A percentile compares a stretch with the other conserved stretches of the same genome.
phyloP scores from a whole-genome alignment of 2,329 filamentous ascomycete species.

The Falciphora oryzae region DNA sequence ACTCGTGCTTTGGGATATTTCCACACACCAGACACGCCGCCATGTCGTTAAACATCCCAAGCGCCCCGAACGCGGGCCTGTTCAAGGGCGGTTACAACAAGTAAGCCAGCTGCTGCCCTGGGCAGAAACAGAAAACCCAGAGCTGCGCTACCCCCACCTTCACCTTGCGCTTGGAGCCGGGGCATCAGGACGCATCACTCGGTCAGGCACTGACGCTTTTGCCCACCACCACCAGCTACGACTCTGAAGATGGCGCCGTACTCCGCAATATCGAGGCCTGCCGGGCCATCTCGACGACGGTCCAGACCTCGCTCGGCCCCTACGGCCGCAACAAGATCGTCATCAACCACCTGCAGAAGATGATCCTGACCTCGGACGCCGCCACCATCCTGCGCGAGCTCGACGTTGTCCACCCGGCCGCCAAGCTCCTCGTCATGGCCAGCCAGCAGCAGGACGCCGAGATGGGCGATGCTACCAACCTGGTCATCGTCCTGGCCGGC shows the following conservation, averaged over 20 bases:
- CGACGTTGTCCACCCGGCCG: conserved; percentile 96
- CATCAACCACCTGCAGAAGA: conserved; percentile 99
- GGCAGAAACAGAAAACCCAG: not conserved
- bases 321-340: conserved; percentile 99
- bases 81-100: conserved; percentile 97
- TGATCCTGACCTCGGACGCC: conserved; percentile 97
- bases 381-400: conserved; percentile 96
- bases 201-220: conserved; percentile 9
- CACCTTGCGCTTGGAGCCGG: conserved; percentile 17
- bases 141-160: conserved; percentile 16
- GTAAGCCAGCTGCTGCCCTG: conserved; percentile 47
- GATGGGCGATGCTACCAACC: conserved; percentile 97
- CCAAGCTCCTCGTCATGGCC: conserved; percentile 97
- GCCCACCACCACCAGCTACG: conserved; percentile 60
- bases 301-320: conserved; percentile 93
- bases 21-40: conserved; percentile 16
- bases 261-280: conserved; percentile 98
- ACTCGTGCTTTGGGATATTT: conserved; percentile 2
- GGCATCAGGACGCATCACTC: conserved; percentile 17
- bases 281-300: conserved; percentile 88
- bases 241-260: conserved; percentile 97
- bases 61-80: conserved; percentile 83
- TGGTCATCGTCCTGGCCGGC: conserved; percentile 92
- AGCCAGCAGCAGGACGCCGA: conserved; percentile 98
- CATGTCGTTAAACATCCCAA: conserved; percentile 97